phyloP scores from a whole-genome alignment of 768 basidiomycete species.

The Rhizopogon vinicolor region DNA sequence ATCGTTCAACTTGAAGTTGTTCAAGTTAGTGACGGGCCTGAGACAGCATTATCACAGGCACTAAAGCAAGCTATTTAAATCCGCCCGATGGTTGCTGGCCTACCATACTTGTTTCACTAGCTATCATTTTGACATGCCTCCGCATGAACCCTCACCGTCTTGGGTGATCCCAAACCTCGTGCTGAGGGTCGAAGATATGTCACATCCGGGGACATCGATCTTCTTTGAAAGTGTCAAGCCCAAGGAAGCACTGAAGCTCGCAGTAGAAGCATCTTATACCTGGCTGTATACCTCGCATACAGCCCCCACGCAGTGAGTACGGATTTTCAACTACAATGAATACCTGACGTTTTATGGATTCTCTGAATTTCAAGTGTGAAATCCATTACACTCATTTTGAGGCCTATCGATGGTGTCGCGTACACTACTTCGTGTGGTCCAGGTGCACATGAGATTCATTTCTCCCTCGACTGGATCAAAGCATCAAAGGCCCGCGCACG shows the following conservation, averaged over 20 bases:
- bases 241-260: constrained; percentile 30
- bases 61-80: background rate
- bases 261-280: constrained; percentile 35
- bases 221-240: constrained; percentile 52
- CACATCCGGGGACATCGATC: constrained; percentile 50
- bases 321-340: background rate
- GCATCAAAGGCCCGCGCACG: constrained; percentile 34
- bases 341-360: constrained; percentile 6
- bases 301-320: constrained; percentile 44
- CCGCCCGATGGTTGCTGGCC: background rate
- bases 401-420: constrained; percentile 67
- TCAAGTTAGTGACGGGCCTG: background rate
- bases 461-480: constrained; percentile 62
- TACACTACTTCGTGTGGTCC: constrained; percentile 36
- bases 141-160: constrained; percentile 16
- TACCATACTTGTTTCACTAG: no score
- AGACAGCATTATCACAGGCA: background rate
- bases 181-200: constrained; percentile 53
- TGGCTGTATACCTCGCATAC: constrained; percentile 40
- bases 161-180: constrained; percentile 57
- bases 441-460: constrained; percentile 54
- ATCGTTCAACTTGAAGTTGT: no score
- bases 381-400: constrained; percentile 53
- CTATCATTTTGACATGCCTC: constrained; percentile 13
- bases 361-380: constrained; percentile 36